Evolutionary conservation across 371 early-diverging fungal species (phyloP), one percentile per base, ranked within the genome.

Genomic region (Zancudomyces culisetae): DNA sequence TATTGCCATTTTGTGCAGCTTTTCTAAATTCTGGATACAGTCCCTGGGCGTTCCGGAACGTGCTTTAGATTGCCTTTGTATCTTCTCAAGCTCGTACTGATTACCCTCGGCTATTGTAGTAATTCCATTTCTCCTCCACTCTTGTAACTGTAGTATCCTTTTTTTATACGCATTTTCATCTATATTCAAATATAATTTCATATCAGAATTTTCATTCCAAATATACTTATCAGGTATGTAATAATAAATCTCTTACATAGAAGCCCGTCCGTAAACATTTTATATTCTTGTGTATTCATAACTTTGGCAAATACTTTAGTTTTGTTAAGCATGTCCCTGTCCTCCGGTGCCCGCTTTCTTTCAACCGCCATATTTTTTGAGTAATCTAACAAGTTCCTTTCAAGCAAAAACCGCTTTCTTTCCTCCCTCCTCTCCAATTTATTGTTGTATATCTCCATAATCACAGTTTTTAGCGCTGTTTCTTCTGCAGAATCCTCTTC

Each of bases 391-490:
- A 98, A 74, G 0, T 78, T 79, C 27, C 90, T 74, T 20, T 91
- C 90, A 55, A 90, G 77, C 18, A 96, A 78, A 60, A 94, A 76
- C 53, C 78, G 73, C 64, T 91, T 91, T 20, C 90, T 70, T 49
- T 88, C 81, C 51, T 76, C 63, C 45, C 98, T 78, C 40, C 85
- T 78, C 61, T 85, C 82, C 42, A 98, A 67, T 43, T 84, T 75
- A 54, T 74, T 73, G 64, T 91, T 88, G 69, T 98, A 98, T 39
- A 93, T 84, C 57, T 91, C 83, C 42, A 98, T 70, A 42, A 98
- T 81, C 59, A 87, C 81, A 43, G 86, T 60, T 60, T 96, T 95
- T 24, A 97, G 72, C 54, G 85, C 90, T 29, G 76, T 75, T 59
- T 93, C 94, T 47, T 90, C 89, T 2, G 74, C 73, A 12, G 82